A percentile compares a stretch with the other conserved stretches of the same genome.
Conservation (phyloP, 164 flowering plant genomes). For the Chimonanthus salicifolius region DNA sequence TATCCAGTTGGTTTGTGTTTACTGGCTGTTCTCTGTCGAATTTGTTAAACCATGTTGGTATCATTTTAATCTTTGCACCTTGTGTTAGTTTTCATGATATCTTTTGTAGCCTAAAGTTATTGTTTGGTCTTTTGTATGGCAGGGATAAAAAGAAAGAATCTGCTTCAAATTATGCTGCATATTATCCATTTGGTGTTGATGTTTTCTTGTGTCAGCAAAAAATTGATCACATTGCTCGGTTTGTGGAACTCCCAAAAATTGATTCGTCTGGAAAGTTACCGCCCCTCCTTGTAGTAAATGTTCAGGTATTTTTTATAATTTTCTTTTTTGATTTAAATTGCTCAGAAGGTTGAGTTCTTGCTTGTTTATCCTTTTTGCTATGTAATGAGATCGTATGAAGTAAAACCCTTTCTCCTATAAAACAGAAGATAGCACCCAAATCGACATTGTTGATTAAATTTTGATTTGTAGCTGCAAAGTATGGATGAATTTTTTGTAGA, state of each 20-base stretch:
- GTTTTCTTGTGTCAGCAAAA: slow-evolving; percentile 68
- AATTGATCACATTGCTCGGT: slow-evolving; percentile 84
- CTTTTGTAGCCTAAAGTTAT: not conserved
- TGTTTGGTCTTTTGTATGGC: slow-evolving; percentile 15
- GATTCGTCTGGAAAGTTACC: slow-evolving; percentile 60
- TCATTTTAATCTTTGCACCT: not conserved
- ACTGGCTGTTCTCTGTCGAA: not conserved
- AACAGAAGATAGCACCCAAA: not conserved
- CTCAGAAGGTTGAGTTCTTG: not conserved
- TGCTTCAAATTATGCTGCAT: slow-evolving; percentile 75
- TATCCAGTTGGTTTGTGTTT: not conserved
- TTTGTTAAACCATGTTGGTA: not conserved
- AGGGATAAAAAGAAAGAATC: slow-evolving; percentile 95
- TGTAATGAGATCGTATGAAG: too few species aligned
- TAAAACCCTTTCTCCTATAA: too few species aligned
- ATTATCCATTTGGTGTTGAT: slow-evolving; percentile 91
- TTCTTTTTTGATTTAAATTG: not conserved
- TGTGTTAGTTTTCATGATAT: not conserved
- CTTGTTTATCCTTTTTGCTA: not conserved
- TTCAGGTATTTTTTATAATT: slow-evolving; percentile 56
- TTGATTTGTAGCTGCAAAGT: not conserved
- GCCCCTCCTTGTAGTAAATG: slow-evolving; percentile 85
- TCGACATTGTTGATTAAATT: not conserved
- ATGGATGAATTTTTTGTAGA: not conserved
- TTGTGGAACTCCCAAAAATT: slow-evolving; percentile 67